phyloP scores from a whole-genome alignment of 192 early-diverging fungal genomes.

The Gamsiella multidivaricata region DNA sequence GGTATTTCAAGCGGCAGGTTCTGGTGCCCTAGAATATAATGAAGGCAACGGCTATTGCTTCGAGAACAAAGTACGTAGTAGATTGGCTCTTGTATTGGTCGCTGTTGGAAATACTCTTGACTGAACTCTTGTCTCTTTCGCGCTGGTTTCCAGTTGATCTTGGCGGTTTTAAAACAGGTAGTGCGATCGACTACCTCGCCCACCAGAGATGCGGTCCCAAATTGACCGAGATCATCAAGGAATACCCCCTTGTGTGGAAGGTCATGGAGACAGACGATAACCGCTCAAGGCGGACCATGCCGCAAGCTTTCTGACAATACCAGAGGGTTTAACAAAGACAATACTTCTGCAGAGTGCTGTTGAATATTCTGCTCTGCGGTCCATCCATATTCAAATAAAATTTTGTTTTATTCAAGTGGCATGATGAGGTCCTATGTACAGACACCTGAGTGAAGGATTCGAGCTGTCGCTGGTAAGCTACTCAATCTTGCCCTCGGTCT shows the following conservation, averaged over 20 bases:
- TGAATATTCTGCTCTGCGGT: too few relatives aligned
- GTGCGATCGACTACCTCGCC: conserved; percentile 3
- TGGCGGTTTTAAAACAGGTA: conserved; percentile 18
- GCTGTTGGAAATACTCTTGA: neutral
- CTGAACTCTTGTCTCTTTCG: neutral
- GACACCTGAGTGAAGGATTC: too few relatives aligned
- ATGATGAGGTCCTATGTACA: too few relatives aligned
- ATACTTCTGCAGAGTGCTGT: too few relatives aligned
- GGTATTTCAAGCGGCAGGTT: neutral
- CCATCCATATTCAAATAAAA: too few relatives aligned
- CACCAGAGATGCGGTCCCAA: conserved; percentile 2
- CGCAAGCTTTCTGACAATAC: too few relatives aligned
- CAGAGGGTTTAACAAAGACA: too few relatives aligned
- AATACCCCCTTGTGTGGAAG: conserved; percentile 8
- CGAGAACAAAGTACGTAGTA: conserved; percentile 11
- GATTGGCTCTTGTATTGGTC: neutral
- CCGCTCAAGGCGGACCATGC: conserved; percentile 1
- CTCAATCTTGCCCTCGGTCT: conserved; percentile 50
- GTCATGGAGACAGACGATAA: conserved; percentile 13
- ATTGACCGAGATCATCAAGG: conserved; percentile 9
- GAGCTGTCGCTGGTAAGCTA: too few relatives aligned
- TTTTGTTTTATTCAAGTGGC: too few relatives aligned
- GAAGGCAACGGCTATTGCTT: conserved; percentile 32
- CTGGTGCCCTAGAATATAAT: conserved; percentile 12
- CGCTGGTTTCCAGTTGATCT: neutral